phyloP scores from a whole-genome alignment of 2,329 filamentous ascomycete species.

The Chaetothyriales sp. region DNA sequence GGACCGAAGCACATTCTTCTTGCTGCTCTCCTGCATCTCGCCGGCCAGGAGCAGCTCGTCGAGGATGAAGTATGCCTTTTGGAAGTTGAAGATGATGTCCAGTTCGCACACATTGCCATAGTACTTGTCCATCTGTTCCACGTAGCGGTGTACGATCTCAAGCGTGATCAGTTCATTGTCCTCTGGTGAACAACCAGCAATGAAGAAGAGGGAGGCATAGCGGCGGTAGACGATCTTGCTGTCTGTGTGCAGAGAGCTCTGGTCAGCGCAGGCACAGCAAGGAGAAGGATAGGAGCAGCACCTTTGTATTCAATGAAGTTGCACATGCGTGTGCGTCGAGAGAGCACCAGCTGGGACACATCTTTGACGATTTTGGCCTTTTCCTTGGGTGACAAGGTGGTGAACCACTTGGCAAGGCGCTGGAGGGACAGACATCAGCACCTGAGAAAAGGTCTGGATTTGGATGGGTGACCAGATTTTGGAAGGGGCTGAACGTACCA shows the following conservation, averaged over 20 bases:
- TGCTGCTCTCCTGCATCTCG: slow-evolving; percentile 96
- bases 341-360: slow-evolving; percentile 92
- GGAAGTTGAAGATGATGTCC: slow-evolving; percentile 99
- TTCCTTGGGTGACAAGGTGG: slow-evolving; percentile 88
- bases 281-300: slow-evolving; percentile 23
- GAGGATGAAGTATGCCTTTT: slow-evolving; percentile 97
- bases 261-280: not conserved
- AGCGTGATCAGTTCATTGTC: slow-evolving; percentile 98
- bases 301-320: slow-evolving; percentile 99
- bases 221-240: slow-evolving; percentile 97
- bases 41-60: slow-evolving; percentile 90
- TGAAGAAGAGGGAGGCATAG: slow-evolving; percentile 98
- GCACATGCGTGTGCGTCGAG: slow-evolving; percentile 94
- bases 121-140: slow-evolving; percentile 99
- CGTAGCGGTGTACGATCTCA: slow-evolving; percentile 96
- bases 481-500: slow-evolving; percentile 48
- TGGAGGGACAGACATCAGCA: slow-evolving; percentile 31
- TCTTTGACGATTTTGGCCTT: slow-evolving; percentile 99
- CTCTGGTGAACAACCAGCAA: slow-evolving; percentile 88
- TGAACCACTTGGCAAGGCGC: slow-evolving; percentile 99
- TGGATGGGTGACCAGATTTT: slow-evolving; percentile 26
- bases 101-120: slow-evolving; percentile 99
- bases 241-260: slow-evolving; percentile 40
- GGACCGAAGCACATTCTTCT: slow-evolving; percentile 93
- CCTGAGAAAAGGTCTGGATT: slow-evolving; percentile 18